These are phyloP conservation scores for Dothistroma pini DNA, from an alignment of 2,329 filamentous ascomycete genomes.

Conservation along the genomic window DNA sequence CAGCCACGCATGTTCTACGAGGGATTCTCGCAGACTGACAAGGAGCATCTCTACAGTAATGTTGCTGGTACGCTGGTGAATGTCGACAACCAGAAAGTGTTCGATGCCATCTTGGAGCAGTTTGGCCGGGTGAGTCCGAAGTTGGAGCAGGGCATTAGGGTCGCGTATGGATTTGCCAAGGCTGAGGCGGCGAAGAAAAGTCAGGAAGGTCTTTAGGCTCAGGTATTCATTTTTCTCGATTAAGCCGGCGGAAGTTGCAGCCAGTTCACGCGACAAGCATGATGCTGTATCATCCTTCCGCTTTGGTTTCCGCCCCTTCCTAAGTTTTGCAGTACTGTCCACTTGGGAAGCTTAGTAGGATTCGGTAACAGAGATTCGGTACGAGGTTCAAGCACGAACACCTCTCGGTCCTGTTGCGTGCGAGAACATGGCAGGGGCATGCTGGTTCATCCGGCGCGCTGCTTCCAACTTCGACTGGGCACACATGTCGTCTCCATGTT, in stretches of 20 bases:
- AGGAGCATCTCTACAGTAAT: conserved; percentile 29
- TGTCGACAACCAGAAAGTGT: conserved; percentile 26
- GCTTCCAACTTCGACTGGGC: too few species aligned
- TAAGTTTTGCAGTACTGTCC: not conserved
- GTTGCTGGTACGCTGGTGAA: conserved; percentile 31
- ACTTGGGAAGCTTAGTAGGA: too few species aligned
- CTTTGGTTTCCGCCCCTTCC: not conserved
- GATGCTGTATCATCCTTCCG: not conserved
- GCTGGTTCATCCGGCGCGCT: too few species aligned
- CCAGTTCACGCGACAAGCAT: not conserved
- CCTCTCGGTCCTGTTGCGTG: too few species aligned
- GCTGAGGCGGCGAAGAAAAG: conserved; percentile 7
- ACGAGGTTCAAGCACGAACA: too few species aligned
- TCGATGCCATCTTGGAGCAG: conserved; percentile 25
- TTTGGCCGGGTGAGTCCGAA: conserved; percentile 21
- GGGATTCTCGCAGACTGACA: conserved; percentile 24
- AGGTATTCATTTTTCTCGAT: not conserved
- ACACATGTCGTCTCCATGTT: too few species aligned
- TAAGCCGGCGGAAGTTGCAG: not conserved
- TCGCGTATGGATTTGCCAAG: conserved; percentile 13
- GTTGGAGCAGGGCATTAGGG: conserved; percentile 16
- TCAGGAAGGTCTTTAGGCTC: not conserved
- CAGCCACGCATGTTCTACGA: conserved; percentile 31
- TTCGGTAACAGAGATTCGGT: too few species aligned
- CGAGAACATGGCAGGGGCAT: too few species aligned